These are phyloP conservation scores for Dentipellis fragilis DNA, from an alignment of 768 basidiomycete species.

Conservation along the genomic window DNA sequence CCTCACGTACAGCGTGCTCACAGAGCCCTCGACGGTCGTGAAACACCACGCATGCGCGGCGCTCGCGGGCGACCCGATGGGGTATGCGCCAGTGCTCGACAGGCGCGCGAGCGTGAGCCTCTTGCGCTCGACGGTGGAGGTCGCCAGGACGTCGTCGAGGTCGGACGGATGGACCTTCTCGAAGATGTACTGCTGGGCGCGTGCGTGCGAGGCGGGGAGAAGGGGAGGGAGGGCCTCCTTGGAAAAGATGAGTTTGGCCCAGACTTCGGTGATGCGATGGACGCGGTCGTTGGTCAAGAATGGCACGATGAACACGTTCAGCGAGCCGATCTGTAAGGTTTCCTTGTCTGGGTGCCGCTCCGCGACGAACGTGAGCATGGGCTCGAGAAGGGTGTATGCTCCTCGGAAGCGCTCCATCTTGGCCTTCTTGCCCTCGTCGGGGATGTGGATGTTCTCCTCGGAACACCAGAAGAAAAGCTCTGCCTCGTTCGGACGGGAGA, in stretches of 20 bases:
- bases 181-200: background rate
- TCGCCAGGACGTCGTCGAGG: background rate
- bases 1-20: conserved; percentile 6
- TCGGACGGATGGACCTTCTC: background rate
- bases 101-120: background rate
- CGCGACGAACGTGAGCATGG: background rate
- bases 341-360: background rate
- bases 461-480: conserved; percentile 1
- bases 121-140: background rate
- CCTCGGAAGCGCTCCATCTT: background rate
- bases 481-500: background rate
- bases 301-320: background rate
- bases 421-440: background rate
- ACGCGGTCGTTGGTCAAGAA: background rate
- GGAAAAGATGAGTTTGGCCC: background rate
- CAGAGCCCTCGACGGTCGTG: conserved; percentile 2
- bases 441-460: background rate
- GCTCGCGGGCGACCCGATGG: background rate
- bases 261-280: background rate
- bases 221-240: background rate
- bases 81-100: conserved; percentile 4
- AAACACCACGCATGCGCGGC: conserved; percentile 5
- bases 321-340: background rate
- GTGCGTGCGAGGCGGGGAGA: background rate
- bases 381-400: background rate